Percentiles rank a stretch among this genome's conserved stretches.
phyloP scores from a whole-genome alignment of 495 filamentous ascomycete genomes.

The Collariella sp. region DNA sequence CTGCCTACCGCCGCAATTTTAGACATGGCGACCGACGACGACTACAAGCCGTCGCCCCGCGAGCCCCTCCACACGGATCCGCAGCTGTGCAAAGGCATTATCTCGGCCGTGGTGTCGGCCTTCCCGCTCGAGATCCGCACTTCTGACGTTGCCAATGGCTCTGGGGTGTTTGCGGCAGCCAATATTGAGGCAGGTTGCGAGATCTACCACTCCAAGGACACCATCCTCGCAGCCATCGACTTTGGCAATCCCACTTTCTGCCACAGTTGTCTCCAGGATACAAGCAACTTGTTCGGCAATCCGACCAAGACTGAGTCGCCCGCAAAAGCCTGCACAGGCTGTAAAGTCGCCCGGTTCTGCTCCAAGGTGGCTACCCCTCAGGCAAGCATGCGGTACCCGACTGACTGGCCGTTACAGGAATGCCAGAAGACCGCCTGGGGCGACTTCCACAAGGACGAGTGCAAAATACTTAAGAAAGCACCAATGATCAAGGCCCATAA shows the following conservation, averaged over 20 bases:
- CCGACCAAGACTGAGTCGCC: not conserved
- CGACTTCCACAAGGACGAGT: conserved; percentile 21
- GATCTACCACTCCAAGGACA: conserved; percentile 16
- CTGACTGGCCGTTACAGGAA: not conserved
- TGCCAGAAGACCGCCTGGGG: conserved; percentile 22
- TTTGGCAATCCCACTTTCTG: conserved; percentile 6
- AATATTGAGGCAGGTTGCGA: conserved; percentile 11
- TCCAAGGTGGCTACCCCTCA: conserved; percentile 41
- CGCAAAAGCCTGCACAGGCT: conserved; percentile 52
- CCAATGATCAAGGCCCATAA: conserved; percentile 9
- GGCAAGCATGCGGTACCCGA: not conserved
- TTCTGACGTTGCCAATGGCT: conserved; percentile 11
- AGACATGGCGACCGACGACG: not conserved
- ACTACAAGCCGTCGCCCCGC: conserved; percentile 5
- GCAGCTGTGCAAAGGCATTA: conserved; percentile 11
- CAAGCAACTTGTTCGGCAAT: not conserved
- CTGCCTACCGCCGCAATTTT: not conserved
- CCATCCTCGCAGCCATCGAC: conserved; percentile 9
- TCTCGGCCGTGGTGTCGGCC: conserved; percentile 2
- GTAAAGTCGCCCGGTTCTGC: conserved; percentile 57
- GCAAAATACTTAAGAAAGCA: conserved; percentile 11
- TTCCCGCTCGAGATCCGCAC: conserved; percentile 14
- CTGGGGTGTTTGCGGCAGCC: conserved; percentile 15
- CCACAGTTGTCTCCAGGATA: conserved; percentile 15
- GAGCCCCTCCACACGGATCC: conserved; percentile 10